A percentile compares a stretch with the other conserved stretches of the same genome.
Conservation (phyloP, 1,139 yeast genomes). For the Geotrichum siamense region DNA sequence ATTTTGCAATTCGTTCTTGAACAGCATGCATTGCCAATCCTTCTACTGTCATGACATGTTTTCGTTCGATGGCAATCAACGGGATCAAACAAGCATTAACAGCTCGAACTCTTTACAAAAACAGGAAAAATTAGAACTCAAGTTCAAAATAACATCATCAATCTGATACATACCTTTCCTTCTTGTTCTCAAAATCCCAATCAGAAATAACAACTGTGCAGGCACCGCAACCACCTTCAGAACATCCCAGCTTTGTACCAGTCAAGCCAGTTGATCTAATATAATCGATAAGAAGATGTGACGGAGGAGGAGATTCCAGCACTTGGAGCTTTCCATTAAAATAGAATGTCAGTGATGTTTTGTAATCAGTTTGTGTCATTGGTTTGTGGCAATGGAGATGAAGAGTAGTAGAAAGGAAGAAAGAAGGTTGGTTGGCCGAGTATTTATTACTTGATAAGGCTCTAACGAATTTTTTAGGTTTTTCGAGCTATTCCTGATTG, state of each 20-base stretch:
- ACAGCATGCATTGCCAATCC: constrained; percentile 43
- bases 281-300: constrained; percentile 39
- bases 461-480: too few species aligned
- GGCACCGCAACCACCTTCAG: constrained; percentile 46
- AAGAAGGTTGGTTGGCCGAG: too few species aligned
- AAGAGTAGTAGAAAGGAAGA: too few species aligned
- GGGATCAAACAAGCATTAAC: constrained; percentile 44
- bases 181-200: constrained; percentile 28
- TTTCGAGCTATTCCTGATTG: too few species aligned
- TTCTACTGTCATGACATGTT: constrained; percentile 41
- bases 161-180: constrained; percentile 25
- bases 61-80: constrained; percentile 39
- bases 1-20: constrained; percentile 42
- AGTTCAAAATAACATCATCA: not conserved
- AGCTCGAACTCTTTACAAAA: constrained; percentile 34
- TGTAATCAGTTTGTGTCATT: constrained; percentile 1
- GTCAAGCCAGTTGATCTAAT: constrained; percentile 36
- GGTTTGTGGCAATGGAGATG: too few species aligned
- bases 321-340: constrained; percentile 36
- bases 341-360: constrained; percentile 32
- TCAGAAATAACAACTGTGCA: constrained; percentile 40
- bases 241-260: constrained; percentile 43
- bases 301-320: constrained; percentile 38
- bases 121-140: too few species aligned
- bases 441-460: too few species aligned